These are phyloP conservation scores for Coffea eugenioides DNA, from an alignment of 257 asterid genomes.

Conservation along the genomic window DNA sequence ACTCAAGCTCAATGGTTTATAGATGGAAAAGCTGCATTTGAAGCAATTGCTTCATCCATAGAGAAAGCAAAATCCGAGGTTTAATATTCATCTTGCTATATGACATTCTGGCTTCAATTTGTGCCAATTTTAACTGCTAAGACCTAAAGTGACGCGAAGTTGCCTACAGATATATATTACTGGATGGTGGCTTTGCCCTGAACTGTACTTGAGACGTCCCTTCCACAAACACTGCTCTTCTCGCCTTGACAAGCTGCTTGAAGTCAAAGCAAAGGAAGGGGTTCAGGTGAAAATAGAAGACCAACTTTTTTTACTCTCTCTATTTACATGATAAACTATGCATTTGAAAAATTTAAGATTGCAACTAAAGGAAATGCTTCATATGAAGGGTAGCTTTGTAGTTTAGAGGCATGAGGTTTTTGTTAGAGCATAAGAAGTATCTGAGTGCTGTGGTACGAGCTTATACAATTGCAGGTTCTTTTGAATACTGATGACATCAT, in stretches of 20 bases:
- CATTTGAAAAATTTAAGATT: neutral
- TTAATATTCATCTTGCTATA: no score
- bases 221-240: constrained; percentile 66
- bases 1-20: constrained; percentile 99
- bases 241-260: constrained; percentile 86
- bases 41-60: constrained; percentile 87
- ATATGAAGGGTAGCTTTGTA: no score
- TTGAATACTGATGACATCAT: no score
- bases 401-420: no score
- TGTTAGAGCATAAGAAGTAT: no score
- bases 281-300: constrained; percentile 59
- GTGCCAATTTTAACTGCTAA: no score
- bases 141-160: constrained; percentile 9
- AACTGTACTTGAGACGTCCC: constrained; percentile 88
- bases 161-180: constrained; percentile 79
- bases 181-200: constrained; percentile 99
- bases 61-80: constrained; percentile 97
- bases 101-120: no score
- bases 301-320: no score
- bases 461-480: no score
- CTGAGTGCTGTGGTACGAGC: no score
- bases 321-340: no score
- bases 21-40: constrained; percentile 92
- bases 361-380: no score
- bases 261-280: constrained; percentile 96